Evolutionary conservation across 495 filamentous ascomycete genomes (phyloP).

Genomic region (Neohortaea acidophila): DNA sequence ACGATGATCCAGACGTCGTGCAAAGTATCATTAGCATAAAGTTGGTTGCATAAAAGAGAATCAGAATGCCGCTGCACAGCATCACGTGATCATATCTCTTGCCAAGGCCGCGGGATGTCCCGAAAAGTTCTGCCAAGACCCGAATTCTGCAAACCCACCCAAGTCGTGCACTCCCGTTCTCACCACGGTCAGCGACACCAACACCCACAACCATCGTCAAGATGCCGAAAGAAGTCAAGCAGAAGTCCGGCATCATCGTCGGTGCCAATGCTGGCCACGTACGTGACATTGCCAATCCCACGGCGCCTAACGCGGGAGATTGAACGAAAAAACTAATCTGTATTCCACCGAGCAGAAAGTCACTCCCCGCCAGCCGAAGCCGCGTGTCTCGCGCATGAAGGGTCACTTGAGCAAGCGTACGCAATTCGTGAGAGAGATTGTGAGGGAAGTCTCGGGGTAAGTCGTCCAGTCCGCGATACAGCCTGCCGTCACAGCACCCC

Average conservation of each 20-base stretch:
- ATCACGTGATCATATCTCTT: no score
- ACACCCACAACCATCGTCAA: conserved; percentile 14
- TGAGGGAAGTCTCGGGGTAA: conserved; percentile 87
- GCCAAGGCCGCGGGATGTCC: no score
- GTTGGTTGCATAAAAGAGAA: no score
- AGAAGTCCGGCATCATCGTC: conserved; percentile 41
- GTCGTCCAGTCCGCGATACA: conserved; percentile 24
- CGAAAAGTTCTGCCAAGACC: no score
- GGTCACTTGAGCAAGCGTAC: conserved; percentile 86
- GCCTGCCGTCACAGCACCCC: no score
- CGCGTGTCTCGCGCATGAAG: conserved; percentile 74
- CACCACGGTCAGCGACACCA: not conserved
- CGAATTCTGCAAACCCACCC: no score
- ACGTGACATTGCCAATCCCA: conserved; percentile 34
- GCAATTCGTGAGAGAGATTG: conserved; percentile 82
- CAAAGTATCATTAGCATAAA: no score
- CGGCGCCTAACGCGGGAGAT: not conserved
- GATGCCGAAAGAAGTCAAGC: conserved; percentile 27
- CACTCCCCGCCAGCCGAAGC: conserved; percentile 71
- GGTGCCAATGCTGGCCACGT: conserved; percentile 86
- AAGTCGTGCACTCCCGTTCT: no score
- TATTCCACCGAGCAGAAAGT: conserved; percentile 55
- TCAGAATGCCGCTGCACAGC: no score
- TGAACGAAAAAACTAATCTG: conserved; percentile 25
- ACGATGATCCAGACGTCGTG: no score